Percentiles rank a stretch among this genome's conserved stretches.
Evolutionary conservation across 2,329 filamentous ascomycete species (phyloP).

Genomic region (Pestalotiopsis sp.): DNA sequence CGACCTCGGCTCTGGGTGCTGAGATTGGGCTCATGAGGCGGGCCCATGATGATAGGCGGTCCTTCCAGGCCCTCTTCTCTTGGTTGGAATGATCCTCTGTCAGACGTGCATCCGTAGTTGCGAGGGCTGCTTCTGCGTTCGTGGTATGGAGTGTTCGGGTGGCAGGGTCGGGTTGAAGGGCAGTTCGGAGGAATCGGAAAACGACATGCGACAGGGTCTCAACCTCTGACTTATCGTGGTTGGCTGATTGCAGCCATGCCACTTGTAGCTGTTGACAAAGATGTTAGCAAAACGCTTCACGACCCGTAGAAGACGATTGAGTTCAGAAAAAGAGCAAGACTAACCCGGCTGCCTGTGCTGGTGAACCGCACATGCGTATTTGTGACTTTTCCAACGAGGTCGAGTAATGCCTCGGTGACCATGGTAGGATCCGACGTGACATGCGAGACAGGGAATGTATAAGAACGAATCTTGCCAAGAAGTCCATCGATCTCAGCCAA

Average conservation of each 20-base stretch:
- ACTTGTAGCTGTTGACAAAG: conserved; percentile 33
- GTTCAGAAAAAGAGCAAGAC: conserved; percentile 13
- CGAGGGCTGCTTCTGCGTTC: background rate
- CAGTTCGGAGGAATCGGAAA: conserved; percentile 45
- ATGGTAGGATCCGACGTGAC: conserved; percentile 22
- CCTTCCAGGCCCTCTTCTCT: conserved; percentile 39
- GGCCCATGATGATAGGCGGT: conserved; percentile 37
- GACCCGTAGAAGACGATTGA: background rate
- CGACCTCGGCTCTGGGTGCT: background rate
- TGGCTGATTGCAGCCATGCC: conserved; percentile 42
- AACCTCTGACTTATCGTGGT: conserved; percentile 18
- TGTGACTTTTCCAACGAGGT: conserved; percentile 41
- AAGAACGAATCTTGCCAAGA: conserved; percentile 28
- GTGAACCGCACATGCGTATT: conserved; percentile 28
- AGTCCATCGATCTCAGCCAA: conserved; percentile 35
- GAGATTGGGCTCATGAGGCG: conserved; percentile 29
- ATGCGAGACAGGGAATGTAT: conserved; percentile 26
- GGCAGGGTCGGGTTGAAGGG: conserved; percentile 26
- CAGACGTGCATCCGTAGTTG: conserved; percentile 22
- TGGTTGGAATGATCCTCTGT: conserved; percentile 30
- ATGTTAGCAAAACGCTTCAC: conserved; percentile 7
- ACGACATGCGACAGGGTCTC: conserved; percentile 49
- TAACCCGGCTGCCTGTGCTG: conserved; percentile 24
- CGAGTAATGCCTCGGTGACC: conserved; percentile 28
- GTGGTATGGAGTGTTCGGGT: conserved; percentile 25